Conservation (phyloP, 2,329 filamentous ascomycete species). For the Fusarium nygamai region DNA sequence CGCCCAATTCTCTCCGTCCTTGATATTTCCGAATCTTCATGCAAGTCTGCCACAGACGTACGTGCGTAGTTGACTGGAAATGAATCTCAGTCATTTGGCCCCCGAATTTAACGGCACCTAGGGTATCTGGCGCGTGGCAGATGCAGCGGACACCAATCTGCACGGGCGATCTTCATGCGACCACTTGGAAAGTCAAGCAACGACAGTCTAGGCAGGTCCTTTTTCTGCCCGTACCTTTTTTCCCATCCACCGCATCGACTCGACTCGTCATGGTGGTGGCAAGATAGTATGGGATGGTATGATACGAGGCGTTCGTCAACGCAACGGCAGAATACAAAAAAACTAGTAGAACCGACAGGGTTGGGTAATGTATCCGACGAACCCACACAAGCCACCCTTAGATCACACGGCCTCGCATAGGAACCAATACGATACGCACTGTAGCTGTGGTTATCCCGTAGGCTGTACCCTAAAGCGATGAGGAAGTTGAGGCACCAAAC, state of each 20-base stretch:
- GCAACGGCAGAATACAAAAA: neutral
- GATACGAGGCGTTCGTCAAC: neutral
- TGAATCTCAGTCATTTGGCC: constrained; percentile 15
- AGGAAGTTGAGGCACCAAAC: neutral
- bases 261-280: constrained; percentile 22
- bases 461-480: neutral
- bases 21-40: constrained; percentile 8
- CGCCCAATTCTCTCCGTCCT: neutral
- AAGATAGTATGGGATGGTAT: neutral
- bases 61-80: neutral
- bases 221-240: neutral
- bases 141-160: constrained; percentile 30
- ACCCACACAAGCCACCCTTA: constrained; percentile 1
- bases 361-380: constrained; percentile 20
- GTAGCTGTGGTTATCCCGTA: neutral
- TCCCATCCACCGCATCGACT: neutral
- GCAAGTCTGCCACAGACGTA: neutral
- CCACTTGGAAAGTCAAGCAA: constrained; percentile 19
- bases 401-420: neutral
- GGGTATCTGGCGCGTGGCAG: constrained; percentile 21
- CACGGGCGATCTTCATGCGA: constrained; percentile 32
- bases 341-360: neutral
- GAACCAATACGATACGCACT: constrained; percentile 1
- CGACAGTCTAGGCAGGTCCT: neutral
- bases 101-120: constrained; percentile 22